Conservation (phyloP, 345 rosid species). For the Heritiera littoralis region DNA sequence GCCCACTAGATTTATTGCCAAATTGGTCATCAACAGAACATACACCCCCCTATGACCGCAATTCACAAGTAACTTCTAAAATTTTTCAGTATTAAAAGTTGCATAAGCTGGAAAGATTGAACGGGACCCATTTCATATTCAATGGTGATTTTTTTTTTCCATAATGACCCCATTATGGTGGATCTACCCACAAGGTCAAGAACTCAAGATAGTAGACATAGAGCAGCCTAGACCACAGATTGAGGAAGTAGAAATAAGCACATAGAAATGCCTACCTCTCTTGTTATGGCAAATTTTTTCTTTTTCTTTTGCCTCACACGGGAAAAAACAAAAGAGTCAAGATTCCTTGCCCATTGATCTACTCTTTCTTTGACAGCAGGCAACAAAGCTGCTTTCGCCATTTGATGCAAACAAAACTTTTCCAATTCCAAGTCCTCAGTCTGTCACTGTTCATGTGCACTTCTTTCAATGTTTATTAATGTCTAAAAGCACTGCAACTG, state of each 20-base stretch:
- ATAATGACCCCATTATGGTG: neutral
- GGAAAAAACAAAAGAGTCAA: slow-evolving; percentile 31
- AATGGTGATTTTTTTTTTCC: neutral
- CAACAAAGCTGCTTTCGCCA: slow-evolving; percentile 34
- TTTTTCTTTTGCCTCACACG: neutral
- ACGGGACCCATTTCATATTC: slow-evolving; percentile 15
- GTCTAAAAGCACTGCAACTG: slow-evolving; percentile 22
- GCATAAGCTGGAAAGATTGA: slow-evolving; percentile 7
- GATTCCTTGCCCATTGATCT: slow-evolving; percentile 57
- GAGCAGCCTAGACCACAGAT: neutral
- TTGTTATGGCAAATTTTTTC: slow-evolving; percentile 37
- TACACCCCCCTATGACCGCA: neutral
- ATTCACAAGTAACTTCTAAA: neutral
- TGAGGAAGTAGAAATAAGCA: neutral
- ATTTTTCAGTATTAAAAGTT: neutral
- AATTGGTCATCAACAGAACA: no score
- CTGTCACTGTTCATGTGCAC: slow-evolving; percentile 6
- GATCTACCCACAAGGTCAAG: slow-evolving; percentile 13
- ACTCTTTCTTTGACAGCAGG: slow-evolving; percentile 44
- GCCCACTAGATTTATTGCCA: slow-evolving; percentile 14
- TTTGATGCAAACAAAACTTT: slow-evolving; percentile 17
- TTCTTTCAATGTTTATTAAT: slow-evolving; percentile 22
- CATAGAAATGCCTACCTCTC: slow-evolving; percentile 25
- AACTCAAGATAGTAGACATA: neutral
- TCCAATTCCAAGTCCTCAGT: neutral